Evolutionary conservation across 1,284 basidiomycete species (phyloP).

Genomic region (Neolentinus lepideus): DNA sequence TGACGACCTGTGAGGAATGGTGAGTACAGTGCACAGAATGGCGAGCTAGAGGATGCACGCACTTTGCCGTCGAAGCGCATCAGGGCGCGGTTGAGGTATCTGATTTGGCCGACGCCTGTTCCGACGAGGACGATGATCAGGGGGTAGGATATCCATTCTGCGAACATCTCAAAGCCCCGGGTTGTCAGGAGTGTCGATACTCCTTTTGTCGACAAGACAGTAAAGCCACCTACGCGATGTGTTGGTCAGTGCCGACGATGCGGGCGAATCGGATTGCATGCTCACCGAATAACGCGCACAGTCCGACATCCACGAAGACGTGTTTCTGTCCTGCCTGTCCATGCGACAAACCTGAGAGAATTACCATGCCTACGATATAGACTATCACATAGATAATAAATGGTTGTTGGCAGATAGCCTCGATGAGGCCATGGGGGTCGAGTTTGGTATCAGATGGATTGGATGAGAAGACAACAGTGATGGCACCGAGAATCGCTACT

Average conservation of each 20-base stretch:
- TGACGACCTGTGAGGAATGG: constrained; percentile 65
- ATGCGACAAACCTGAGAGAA: constrained; percentile 60
- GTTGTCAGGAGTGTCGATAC: constrained; percentile 79
- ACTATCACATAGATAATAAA: constrained; percentile 72
- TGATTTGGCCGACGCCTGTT: constrained; percentile 88
- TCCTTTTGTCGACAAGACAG: constrained; percentile 91
- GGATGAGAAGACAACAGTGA: constrained; percentile 85
- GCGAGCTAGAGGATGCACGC: not conserved
- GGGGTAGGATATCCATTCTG: constrained; percentile 75
- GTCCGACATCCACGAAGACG: constrained; percentile 83
- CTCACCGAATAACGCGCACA: constrained; percentile 83
- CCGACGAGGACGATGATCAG: constrained; percentile 32
- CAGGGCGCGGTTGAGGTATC: constrained; percentile 84
- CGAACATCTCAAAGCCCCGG: constrained; percentile 69
- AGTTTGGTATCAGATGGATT: constrained; percentile 66
- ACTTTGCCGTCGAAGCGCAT: constrained; percentile 88
- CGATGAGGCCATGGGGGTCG: constrained; percentile 61
- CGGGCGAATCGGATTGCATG: not conserved
- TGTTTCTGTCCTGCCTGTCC: constrained; percentile 51
- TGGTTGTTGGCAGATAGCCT: constrained; percentile 60
- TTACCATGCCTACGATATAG: constrained; percentile 47
- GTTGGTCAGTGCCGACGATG: not conserved
- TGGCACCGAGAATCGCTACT: constrained; percentile 78
- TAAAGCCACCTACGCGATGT: constrained; percentile 70
- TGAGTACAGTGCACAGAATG: constrained; percentile 3